phyloP scores from a whole-genome alignment of 345 rosid genomes.

The Acer negundo region DNA sequence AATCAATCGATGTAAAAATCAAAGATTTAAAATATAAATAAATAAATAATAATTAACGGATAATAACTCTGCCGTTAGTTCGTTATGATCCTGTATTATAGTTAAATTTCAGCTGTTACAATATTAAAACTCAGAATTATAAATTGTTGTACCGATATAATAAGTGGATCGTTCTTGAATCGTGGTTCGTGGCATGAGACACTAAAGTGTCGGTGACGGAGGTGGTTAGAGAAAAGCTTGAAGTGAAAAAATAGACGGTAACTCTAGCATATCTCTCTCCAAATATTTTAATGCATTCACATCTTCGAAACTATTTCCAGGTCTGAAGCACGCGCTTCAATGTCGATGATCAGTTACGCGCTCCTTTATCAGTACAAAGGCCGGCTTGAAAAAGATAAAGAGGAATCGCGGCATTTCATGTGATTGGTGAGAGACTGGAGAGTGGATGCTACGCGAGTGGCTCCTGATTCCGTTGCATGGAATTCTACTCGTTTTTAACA shows the following conservation, averaged over 20 bases:
- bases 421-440: neutral
- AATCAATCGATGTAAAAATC: no score
- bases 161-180: no score
- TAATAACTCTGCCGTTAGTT: no score
- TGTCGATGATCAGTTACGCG: neutral
- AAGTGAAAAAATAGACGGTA: neutral
- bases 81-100: no score
- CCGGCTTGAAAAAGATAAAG: neutral
- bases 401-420: neutral
- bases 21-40: no score
- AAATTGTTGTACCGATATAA: neutral
- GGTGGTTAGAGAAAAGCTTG: neutral
- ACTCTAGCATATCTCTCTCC: neutral
- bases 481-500: neutral
- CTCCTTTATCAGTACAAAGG: neutral
- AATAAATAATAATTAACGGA: no score
- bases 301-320: neutral
- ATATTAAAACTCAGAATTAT: no score
- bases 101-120: no score
- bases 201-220: slow-evolving; percentile 25
- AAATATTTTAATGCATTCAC: neutral
- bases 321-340: neutral
- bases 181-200: no score
- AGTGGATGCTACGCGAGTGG: neutral
- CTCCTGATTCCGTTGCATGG: neutral